Conservation (phyloP, 192 early-diverging fungal genomes). For the Linnemannia hyalina region DNA sequence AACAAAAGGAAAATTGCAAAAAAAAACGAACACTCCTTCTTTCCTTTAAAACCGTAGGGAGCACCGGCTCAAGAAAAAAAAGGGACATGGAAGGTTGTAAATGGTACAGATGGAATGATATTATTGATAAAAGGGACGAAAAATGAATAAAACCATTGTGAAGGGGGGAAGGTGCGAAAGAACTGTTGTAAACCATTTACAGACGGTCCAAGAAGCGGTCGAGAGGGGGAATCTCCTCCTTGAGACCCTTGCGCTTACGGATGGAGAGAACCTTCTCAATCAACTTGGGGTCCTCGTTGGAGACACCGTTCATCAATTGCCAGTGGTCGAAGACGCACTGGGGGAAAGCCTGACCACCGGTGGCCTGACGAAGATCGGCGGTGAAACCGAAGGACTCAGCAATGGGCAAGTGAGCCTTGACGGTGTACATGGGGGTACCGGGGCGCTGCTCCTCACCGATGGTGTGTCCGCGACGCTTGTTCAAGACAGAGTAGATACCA, state of each 20-base stretch:
- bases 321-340: slow-evolving; percentile 98
- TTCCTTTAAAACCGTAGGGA: too few relatives aligned
- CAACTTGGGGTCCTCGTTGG: slow-evolving; percentile 88
- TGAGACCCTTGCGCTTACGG: slow-evolving; percentile 96
- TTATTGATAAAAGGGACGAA: too few relatives aligned
- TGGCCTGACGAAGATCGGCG: slow-evolving; percentile 91
- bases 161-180: too few relatives aligned
- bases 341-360: slow-evolving; percentile 99
- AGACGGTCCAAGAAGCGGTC: slow-evolving; percentile 90
- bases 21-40: too few relatives aligned
- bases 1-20: too few relatives aligned
- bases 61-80: too few relatives aligned
- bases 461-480: slow-evolving; percentile 95
- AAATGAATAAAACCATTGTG: too few relatives aligned
- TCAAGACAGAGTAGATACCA: slow-evolving; percentile 96
- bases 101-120: too few relatives aligned
- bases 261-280: slow-evolving; percentile 80
- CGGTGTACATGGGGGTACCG: slow-evolving; percentile 90
- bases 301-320: slow-evolving; percentile 86
- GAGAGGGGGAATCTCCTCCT: slow-evolving; percentile 79
- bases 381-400: slow-evolving; percentile 99
- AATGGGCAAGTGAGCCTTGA: slow-evolving; percentile 97
- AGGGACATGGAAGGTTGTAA: too few relatives aligned
- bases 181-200: slow-evolving; percentile 58
- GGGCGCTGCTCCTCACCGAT: slow-evolving; percentile 90